Evolutionary conservation across 192 early-diverging fungal species (phyloP), one percentile per base, ranked within the genome.

Genomic region (Globomyces pollinis-pini): DNA sequence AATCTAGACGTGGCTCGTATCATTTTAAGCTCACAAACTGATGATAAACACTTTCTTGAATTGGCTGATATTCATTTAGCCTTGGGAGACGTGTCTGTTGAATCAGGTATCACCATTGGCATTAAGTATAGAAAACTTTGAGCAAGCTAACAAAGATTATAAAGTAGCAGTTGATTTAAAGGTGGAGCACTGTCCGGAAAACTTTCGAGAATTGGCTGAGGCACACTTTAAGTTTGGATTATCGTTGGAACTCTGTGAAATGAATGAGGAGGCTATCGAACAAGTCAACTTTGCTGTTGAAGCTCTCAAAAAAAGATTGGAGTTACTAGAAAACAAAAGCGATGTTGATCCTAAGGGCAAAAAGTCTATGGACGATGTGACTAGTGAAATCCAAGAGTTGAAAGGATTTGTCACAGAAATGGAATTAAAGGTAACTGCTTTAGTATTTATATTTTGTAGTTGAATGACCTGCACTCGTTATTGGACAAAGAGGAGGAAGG

Each of bases 41-140:
- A 24, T 34, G 36, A 35, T 6, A 63, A 65, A 43, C 39, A 66
- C 7, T 62, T 76, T 60, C 47, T 77, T 31, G 57, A 79, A 61
- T 65, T 86, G 58, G 78, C 86, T 28, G 83, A 88, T 71, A 69
- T 90, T 55, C 79, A 85, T 59, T 66, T 89, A 54, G 75, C 78
- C 0, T 72, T 95, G 24, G 90, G 92, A 32, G 92, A 95, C 63
- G 82, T 95, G 5, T 91, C 87, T 4, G 69, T 95, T 53, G 92
- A 95, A 67, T 83, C 84, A 7, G 89, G 87, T 75, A 80, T 70
- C n/a, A n/a, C n/a, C n/a, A 56, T 41, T 13, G 15, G 23, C 29
- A 41, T 5, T 34, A 21, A 33, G 26, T 9, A 29, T 61, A 71
- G 86, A 83, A 45, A 83, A 81, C 63, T 86, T 86, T 71, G 77